These are phyloP conservation scores for Tulasnella sp. DNA, from an alignment of 768 basidiomycete genomes.

Conservation along the genomic window DNA sequence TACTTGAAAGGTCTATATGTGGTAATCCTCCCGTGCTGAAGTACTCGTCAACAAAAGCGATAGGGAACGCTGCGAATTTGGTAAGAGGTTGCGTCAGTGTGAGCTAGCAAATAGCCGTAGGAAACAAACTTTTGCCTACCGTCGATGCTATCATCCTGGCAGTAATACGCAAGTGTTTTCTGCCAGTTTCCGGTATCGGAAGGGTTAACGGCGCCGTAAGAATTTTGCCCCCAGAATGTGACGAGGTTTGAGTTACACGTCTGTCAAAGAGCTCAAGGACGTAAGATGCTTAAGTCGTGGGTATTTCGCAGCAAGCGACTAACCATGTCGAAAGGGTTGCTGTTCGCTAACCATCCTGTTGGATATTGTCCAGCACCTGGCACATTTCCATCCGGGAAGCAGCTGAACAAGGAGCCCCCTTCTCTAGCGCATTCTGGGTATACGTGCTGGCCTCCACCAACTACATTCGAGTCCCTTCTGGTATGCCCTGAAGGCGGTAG, in stretches of 20 bases:
- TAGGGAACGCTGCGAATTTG: slow-evolving; percentile 35
- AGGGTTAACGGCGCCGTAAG: slow-evolving; percentile 51
- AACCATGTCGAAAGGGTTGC: background rate
- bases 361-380: background rate
- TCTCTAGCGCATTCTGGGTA: background rate
- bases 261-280: background rate
- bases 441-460: background rate
- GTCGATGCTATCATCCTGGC: slow-evolving; percentile 62
- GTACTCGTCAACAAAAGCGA: slow-evolving; percentile 63
- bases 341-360: background rate
- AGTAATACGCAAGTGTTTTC: slow-evolving; percentile 56
- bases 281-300: background rate
- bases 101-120: background rate
- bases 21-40: slow-evolving; percentile 56
- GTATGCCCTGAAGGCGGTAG: background rate
- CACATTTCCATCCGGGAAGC: background rate
- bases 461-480: background rate
- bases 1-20: slow-evolving; percentile 58
- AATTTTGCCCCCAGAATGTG: slow-evolving; percentile 65
- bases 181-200: slow-evolving; percentile 49
- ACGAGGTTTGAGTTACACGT: slow-evolving; percentile 18
- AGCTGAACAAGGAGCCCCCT: background rate
- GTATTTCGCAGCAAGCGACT: background rate
- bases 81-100: background rate
- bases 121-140: slow-evolving; percentile 30